Evolutionary conservation across 116 monocot species (phyloP).

Genomic region (Posidonia oceanica): DNA sequence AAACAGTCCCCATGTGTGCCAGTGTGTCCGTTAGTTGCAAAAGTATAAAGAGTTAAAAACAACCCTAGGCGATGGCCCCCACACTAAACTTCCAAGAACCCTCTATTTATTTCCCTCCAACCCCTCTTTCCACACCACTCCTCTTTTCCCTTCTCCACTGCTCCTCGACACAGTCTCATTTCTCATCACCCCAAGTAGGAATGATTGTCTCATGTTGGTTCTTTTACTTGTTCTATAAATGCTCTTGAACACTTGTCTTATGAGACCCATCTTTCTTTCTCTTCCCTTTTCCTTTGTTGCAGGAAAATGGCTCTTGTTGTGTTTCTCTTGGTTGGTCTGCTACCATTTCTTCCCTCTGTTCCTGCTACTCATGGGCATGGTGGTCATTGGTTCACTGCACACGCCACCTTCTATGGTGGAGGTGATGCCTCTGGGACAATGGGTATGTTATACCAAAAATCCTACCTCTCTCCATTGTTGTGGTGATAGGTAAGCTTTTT

Average conservation of each 20-base stretch:
- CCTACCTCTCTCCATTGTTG: background rate
- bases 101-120: conserved; percentile 3
- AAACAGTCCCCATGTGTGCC: background rate
- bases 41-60: background rate
- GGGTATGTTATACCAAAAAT: conserved; percentile 15
- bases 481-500: no score
- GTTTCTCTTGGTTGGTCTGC: conserved; percentile 4
- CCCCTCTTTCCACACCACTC: no score
- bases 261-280: no score
- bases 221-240: background rate
- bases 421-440: conserved; percentile 50
- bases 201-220: background rate
- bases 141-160: background rate
- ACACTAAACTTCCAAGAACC: background rate
- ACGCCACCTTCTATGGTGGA: conserved; percentile 46
- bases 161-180: background rate
- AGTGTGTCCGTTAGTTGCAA: background rate
- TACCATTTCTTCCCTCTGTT: background rate
- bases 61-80: background rate
- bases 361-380: background rate
- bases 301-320: conserved; percentile 5
- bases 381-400: conserved; percentile 19
- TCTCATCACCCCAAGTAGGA: conserved; percentile 1
- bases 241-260: background rate
- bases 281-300: background rate